Base-by-base conservation (phyloP, 768 basidiomycete species). In the Clitopilus hobsonii region DNA sequence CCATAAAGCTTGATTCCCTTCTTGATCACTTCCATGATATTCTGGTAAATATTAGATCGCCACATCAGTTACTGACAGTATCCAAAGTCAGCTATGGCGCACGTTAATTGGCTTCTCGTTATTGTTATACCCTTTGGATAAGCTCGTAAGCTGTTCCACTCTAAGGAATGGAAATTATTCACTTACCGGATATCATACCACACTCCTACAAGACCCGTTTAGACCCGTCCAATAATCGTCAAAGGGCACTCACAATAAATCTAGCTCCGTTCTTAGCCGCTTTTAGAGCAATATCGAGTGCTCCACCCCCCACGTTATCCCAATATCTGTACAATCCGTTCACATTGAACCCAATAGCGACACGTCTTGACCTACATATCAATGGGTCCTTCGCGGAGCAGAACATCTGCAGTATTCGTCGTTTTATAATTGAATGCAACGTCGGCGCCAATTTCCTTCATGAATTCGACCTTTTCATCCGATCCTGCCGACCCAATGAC, bases 391-490 rank as follows among this genome's bases (percentile, higher is more conserved):
- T 85, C 70, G 57, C 73, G 71, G 55, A 63, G 55, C 24, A 89
- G 69, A 6, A 81, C 65, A 6, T 80, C 75, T 2, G 60, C 61
- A 0, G 78, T 76, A 49, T 71, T 67, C 1, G 68, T 64, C 0
- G 71, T 82, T 71, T 87, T 85, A 67, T 84, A 86, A 68, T 86
- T 85, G 71, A 85, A 85, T 0, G 71, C 76, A n/a, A 82, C 71
- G 56, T 87, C 83, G 0, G 77, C 78, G 1, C 83, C 84, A 4
- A 84, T 58, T 6, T 72, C 71, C 49, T 70, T 71, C 62, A 85
- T 60, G 56, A 74, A 85, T 7, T 68, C 67, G 4, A 87, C 80
- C 67, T 89, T 87, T 30, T 81, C 77, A 28, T 85, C 82, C 0
- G 78, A 75, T 1, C 88, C 85, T 0, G 82, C 81, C 0, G 81